Evolutionary conservation across 1,284 basidiomycete genomes (phyloP), one percentile per base, ranked within the genome.

Genomic region (Veloporphyrellus conicus): DNA sequence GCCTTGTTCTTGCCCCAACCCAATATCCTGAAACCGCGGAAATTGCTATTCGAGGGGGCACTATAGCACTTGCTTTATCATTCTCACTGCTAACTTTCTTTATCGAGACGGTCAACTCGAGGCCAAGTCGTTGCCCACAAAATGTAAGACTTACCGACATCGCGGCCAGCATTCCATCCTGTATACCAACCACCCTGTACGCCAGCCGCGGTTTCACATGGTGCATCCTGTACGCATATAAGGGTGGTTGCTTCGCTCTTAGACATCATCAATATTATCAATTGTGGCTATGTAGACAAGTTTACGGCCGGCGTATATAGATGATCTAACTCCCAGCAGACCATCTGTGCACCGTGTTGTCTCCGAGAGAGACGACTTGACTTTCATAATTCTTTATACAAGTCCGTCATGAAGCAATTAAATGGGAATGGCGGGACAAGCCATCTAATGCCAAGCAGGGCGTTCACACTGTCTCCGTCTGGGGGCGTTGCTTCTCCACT

Each of bases 1-100:
- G 75, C 79, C 6, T 68, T 84, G 34, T 74, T 80, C 46, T 72
- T 75, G 5, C 76, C 78, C 0, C 67, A 75, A 6, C 82, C 82
- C 4, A 56, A 66, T 8, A 69, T 84, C 32, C 70, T 74, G 31
- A 76, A 76, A 61, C 77, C 76, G 20, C 71, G 78, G 48, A 70
- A 71, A 42, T 58, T 83, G 39, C 56, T 84, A 34, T 84, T 84
- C 52, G 82, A 84, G 56, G 69, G 69, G 12, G 74, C 78, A 4
- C 56, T 78, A 48, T 76, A 63, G 58, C 28, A 14, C 16, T 28
- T 12, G 2, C 4, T 20, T 12, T 35, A 16, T 9, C 10, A 11
- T 18, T 6, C 16, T 18, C 8, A 12, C 18, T 19, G 12, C 19
- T 19, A 4, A 11, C 10, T 10, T 19, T 34, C 31, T 32, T 32